These are phyloP conservation scores for Tagetes erecta DNA, from an alignment of 129 eudicot species.

Conservation along the genomic window DNA sequence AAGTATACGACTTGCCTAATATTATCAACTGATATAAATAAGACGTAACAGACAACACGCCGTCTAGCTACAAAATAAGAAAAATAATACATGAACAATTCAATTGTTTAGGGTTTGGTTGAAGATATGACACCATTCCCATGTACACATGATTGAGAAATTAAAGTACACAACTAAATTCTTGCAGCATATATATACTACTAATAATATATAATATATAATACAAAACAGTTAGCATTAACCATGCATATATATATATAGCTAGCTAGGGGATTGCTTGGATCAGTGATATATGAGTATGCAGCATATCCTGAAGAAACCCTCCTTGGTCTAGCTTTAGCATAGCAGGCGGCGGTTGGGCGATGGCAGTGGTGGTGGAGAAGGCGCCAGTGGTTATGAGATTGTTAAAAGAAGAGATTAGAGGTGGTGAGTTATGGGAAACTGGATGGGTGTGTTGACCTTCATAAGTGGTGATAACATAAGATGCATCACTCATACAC, in stretches of 20 bases:
- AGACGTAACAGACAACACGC: neutral
- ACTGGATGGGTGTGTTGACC: slow-evolving; percentile 74
- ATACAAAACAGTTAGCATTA: slow-evolving; percentile 6
- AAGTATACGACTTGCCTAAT: too few relatives aligned
- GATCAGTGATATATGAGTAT: slow-evolving; percentile 10
- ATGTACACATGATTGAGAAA: slow-evolving; percentile 4
- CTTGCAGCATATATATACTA: slow-evolving; percentile 19
- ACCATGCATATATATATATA: neutral
- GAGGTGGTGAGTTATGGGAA: slow-evolving; percentile 13
- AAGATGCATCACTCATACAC: slow-evolving; percentile 47
- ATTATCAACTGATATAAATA: neutral
- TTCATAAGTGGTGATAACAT: slow-evolving; percentile 82
- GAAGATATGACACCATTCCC: slow-evolving; percentile 15
- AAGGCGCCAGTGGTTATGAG: slow-evolving; percentile 4
- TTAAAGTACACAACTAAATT: slow-evolving; percentile 20
- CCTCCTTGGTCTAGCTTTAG: slow-evolving; percentile 31
- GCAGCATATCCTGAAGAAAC: slow-evolving; percentile 34
- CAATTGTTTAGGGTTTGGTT: neutral
- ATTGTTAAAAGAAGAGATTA: slow-evolving; percentile 9
- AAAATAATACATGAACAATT: neutral
- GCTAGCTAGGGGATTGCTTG: neutral
- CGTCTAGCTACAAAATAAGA: neutral
- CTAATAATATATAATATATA: neutral
- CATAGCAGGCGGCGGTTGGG: slow-evolving; percentile 16
- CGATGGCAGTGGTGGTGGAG: neutral